Evolutionary conservation across 2,329 filamentous ascomycete genomes (phyloP), one percentile per base, ranked within the genome.

Genomic region (Arthrinium puccinioides): DNA sequence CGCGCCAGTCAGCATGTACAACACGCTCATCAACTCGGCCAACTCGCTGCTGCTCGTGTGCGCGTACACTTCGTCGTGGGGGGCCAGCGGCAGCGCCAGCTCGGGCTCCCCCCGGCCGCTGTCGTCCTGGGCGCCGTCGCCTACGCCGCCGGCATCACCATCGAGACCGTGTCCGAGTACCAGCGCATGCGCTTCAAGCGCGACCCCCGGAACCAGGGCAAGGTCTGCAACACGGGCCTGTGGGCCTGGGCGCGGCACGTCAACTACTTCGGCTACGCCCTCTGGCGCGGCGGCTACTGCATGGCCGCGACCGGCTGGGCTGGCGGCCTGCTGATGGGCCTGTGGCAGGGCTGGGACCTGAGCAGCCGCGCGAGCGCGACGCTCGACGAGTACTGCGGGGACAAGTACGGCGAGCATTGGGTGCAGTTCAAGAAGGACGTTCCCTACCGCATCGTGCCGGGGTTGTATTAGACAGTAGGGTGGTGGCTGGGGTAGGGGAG

Each of bases 151-250:
- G 77, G 77, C 9, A 62, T 81, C 21, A 39, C 62, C 5, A 60
- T 72, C 5, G 78, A 83, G 56, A 65, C 70, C 5, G 47, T 69
- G 4, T 62, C 73, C 1, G 78, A 83, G 57, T 49, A 69, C 20
- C 78, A 82, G 55, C 66, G 79, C 39, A 55, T 53, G 42, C 28
- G 36, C 8, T 67, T 66, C 57, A 66, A 67, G 54, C 45, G 50
- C 20, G 42, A 48, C 5, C n/a, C 50, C 56, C 10, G 52, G 38
- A 64, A 64, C 44, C 46, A 54, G 36, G 63, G 62, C 38, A 60
- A 56, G 47, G 50, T 66, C 28, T 63, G 60, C 46, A 53, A 50
- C 26, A 44, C 39, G 20, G 62, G 64, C 1, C 50, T 66, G 19
- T 67, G 62, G 61, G 35, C 46, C n/a, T 54, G 49, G 52, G 57